phyloP scores from a whole-genome alignment of 2,329 filamentous ascomycete genomes.

The Volutella citrinella region DNA sequence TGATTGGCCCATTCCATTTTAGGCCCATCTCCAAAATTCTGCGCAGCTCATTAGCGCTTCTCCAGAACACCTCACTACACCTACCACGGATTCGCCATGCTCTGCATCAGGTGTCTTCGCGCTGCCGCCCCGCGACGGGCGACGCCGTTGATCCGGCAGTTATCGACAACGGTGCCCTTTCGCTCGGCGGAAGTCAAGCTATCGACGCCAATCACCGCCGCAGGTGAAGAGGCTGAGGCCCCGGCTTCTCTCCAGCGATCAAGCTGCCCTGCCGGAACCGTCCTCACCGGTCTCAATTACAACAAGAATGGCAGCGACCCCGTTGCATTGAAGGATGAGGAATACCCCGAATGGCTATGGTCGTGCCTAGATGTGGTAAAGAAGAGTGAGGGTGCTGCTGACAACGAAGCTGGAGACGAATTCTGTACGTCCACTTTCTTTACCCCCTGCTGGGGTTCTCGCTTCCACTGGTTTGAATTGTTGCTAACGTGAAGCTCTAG shows the following conservation, averaged over 20 bases:
- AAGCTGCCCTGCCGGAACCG: slow-evolving; percentile 64
- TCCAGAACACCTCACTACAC: too few relatives aligned
- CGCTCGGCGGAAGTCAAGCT: slow-evolving; percentile 36
- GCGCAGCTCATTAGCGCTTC: too few relatives aligned
- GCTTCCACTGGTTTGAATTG: too few relatives aligned
- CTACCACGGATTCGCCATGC: slow-evolving; percentile 31
- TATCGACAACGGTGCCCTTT: slow-evolving; percentile 38
- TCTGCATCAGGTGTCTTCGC: slow-evolving; percentile 49
- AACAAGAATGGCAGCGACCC: slow-evolving; percentile 71
- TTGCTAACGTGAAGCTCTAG: slow-evolving; percentile 39
- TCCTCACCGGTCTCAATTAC: slow-evolving; percentile 73
- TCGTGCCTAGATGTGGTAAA: slow-evolving; percentile 62
- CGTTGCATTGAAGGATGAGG: slow-evolving; percentile 68
- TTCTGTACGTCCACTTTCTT: slow-evolving; percentile 81
- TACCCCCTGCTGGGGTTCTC: too few relatives aligned
- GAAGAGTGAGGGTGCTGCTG: slow-evolving; percentile 46
- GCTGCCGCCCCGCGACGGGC: slow-evolving; percentile 32
- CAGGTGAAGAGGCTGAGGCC: slow-evolving; percentile 29
- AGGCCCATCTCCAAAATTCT: slow-evolving; percentile 27
- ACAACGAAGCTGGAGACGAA: slow-evolving; percentile 63
- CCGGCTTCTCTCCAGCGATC: slow-evolving; percentile 39
- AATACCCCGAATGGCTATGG: slow-evolving; percentile 84
- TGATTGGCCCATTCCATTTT: slow-evolving; percentile 26
- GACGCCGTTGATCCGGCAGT: slow-evolving; percentile 31
- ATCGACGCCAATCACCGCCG: slow-evolving; percentile 31